Base-by-base conservation (phyloP, 2,329 filamentous ascomycete species). In the Neopestalotiopsis clavispora region DNA sequence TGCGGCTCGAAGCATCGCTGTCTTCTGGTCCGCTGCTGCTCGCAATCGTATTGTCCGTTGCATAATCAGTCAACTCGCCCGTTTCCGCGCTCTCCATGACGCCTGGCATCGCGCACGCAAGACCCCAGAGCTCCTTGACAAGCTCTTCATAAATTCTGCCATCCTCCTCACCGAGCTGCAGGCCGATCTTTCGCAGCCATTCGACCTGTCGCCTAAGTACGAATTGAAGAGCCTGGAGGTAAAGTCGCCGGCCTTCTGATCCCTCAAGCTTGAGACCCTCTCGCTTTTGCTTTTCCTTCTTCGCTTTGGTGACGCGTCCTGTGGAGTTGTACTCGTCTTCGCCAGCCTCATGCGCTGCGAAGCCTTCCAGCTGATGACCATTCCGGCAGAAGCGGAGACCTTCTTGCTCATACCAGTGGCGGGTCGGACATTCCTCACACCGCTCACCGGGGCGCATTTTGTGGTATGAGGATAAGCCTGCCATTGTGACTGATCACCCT, bases 111-210 rank as follows among this genome's bases (percentile, higher is more conserved):
- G 88, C 85, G 49, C 94, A 83, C 65, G 78, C 75, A 65, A 98
- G 82, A 66, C 91, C 86, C 95, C 96, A 99, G 14, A 99, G 86
- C 77, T 97, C 94, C 69, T 90, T 89, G 4, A 97, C 90, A 10
- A 97, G 85, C 7, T 84, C 90, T 84, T 97, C 94, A 13, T 98
- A 84, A 74, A 97, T 92, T 4, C 84, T 79, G 0, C 87, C 87
- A 77, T 90, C 90, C 5, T 85, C 83, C 5, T 85, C 83, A 23
- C 87, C 82, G 14, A 97, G 83, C 40, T 98, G 84, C 85, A 91
- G 95, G 75, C 88, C 81, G 17, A 94, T 82, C 28, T 87, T 82
- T 14, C 97, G 83, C 38, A 98, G 84, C 85, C 91, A 95, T 75
- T 88, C 81, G 17, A 94, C 82, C 82, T 98, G 95, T 76, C 92